These are phyloP conservation scores for Amoeboaphelidium protococcarum DNA, from an alignment of 371 early-diverging fungal species.

Conservation along the genomic window DNA sequence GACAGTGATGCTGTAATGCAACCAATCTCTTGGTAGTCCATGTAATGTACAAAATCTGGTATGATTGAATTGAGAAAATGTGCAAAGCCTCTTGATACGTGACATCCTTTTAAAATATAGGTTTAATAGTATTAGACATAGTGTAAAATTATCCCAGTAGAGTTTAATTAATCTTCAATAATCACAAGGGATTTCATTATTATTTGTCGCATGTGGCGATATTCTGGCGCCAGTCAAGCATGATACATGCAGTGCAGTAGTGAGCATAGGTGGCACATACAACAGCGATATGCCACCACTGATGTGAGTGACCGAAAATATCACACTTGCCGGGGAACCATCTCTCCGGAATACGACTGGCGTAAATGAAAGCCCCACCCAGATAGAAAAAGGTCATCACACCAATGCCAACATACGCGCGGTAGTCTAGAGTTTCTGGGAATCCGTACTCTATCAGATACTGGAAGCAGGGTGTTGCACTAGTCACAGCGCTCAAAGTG, in stretches of 20 bases:
- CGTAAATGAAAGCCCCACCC: constrained; percentile 1
- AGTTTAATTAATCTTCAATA: no score
- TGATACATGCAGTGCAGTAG: constrained; percentile 26
- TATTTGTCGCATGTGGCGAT: neutral
- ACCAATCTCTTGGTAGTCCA: constrained; percentile 88
- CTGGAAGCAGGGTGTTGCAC: neutral
- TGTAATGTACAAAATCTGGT: constrained; percentile 75
- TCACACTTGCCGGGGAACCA: constrained; percentile 46
- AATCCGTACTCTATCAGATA: neutral
- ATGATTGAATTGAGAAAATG: neutral
- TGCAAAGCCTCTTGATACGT: neutral
- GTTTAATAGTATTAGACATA: no score
- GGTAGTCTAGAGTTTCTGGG: neutral
- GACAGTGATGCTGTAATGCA: constrained; percentile 32
- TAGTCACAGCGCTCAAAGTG: constrained; percentile 16
- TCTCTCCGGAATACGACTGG: constrained; percentile 27
- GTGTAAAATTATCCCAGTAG: no score
- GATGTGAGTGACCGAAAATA: constrained; percentile 38
- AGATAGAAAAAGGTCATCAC: neutral
- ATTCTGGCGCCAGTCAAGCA: neutral
- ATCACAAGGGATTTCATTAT: neutral
- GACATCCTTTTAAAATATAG: no score
- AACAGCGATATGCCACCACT: constrained; percentile 48
- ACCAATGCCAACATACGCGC: no score
- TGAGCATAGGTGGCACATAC: constrained; percentile 36